phyloP scores from a whole-genome alignment of 2,329 filamentous ascomycete genomes.

The Neocucurbitaria cava region DNA sequence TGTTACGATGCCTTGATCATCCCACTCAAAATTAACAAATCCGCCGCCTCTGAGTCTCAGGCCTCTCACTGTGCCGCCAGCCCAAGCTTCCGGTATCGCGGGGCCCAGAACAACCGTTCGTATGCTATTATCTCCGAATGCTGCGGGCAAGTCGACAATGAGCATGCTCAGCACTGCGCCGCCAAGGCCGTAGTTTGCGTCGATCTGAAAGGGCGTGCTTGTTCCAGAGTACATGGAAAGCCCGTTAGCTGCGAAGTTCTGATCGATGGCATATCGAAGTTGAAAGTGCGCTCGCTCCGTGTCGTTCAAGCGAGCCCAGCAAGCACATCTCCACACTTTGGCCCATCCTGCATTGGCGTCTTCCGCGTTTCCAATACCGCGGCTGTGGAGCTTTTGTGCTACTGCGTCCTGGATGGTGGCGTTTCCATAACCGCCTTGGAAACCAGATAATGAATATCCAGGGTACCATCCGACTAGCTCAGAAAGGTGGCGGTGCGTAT shows the following conservation, averaged over 20 bases:
- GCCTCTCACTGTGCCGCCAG: conserved; percentile 52
- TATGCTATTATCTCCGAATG: conserved; percentile 22
- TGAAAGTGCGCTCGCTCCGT: conserved; percentile 58
- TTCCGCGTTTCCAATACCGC: conserved; percentile 55
- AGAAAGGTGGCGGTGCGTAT: conserved; percentile 62
- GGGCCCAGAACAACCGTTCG: conserved; percentile 56
- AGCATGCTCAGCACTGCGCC: conserved; percentile 61
- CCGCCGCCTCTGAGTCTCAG: conserved; percentile 56
- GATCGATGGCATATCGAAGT: conserved; percentile 56
- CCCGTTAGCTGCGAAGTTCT: conserved; percentile 60
- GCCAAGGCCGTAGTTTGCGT: conserved; percentile 66
- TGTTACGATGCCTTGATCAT: conserved; percentile 48
- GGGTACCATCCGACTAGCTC: conserved; percentile 65
- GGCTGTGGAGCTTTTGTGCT: conserved; percentile 53
- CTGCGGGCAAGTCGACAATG: conserved; percentile 55
- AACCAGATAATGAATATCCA: conserved; percentile 57
- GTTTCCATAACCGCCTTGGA: conserved; percentile 52
- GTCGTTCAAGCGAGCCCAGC: conserved; percentile 63
- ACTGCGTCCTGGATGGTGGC: conserved; percentile 56
- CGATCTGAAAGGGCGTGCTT: conserved; percentile 63
- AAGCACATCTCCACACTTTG: conserved; percentile 65
- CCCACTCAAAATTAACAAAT: conserved; percentile 55
- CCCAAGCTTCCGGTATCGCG: conserved; percentile 50
- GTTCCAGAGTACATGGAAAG: conserved; percentile 60
- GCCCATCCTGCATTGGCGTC: conserved; percentile 65